Conservation (phyloP, 305 asterid genomes). For the Rubia occidens region DNA sequence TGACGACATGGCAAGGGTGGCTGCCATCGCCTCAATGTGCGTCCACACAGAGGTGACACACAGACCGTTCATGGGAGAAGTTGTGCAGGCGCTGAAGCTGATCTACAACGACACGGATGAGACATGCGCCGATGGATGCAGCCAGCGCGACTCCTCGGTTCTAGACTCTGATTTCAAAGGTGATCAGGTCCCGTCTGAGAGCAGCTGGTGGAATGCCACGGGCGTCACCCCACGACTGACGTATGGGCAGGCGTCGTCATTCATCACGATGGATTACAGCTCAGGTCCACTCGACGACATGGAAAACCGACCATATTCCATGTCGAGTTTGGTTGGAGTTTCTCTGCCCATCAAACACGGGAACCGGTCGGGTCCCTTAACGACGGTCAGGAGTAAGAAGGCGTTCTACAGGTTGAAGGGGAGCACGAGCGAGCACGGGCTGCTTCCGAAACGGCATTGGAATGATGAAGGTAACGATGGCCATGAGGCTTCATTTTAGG, state of each 20-base stretch:
- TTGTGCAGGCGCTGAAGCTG: conserved; percentile 91
- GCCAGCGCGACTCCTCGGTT: conserved; percentile 60
- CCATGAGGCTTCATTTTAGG: conserved; percentile 59
- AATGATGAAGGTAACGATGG: conserved; percentile 34
- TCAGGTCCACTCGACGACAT: conserved; percentile 78
- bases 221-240: conserved; percentile 49
- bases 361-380: conserved; percentile 83
- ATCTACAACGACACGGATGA: conserved; percentile 70
- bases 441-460: conserved; percentile 45
- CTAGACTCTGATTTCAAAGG: conserved; percentile 69
- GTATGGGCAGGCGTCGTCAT: conserved; percentile 58
- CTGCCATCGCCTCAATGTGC: conserved; percentile 92
- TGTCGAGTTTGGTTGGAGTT: conserved; percentile 37
- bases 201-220: conserved; percentile 93
- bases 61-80: conserved; percentile 98
- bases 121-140: conserved; percentile 59
- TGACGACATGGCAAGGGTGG: conserved; percentile 91
- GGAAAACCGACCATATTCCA: conserved; percentile 55
- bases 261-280: conserved; percentile 88
- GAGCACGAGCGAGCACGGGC: conserved; percentile 77
- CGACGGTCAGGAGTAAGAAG: conserved; percentile 59
- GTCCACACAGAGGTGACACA: conserved; percentile 92
- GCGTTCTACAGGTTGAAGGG: conserved; percentile 65
- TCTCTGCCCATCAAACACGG: conserved; percentile 52
- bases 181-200: conserved; percentile 57